A percentile compares a stretch with the other conserved stretches of the same genome.
These are phyloP conservation scores for Schwanniomyces polymorphus DNA, from an alignment of 805 yeast species.

Conservation along the genomic window DNA sequence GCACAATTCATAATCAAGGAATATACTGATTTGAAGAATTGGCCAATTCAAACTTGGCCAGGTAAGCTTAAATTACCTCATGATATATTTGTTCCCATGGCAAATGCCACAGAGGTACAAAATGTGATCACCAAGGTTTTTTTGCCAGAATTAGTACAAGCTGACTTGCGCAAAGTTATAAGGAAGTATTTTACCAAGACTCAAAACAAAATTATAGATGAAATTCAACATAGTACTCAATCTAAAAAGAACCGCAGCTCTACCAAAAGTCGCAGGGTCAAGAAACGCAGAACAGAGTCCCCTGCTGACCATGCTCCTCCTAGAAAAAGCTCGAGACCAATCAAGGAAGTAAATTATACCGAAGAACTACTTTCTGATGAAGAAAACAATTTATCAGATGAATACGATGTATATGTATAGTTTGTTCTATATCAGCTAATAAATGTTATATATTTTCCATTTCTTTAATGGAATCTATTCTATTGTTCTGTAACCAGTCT, in stretches of 20 bases:
- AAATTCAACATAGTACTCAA: not conserved
- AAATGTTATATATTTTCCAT: conserved; percentile 29
- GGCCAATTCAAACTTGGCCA: conserved; percentile 81
- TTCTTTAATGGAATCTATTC: conserved; percentile 43
- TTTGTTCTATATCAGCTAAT: conserved; percentile 4
- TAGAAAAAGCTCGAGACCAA: conserved; percentile 44
- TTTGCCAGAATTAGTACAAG: conserved; percentile 48
- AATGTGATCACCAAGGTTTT: conserved; percentile 53
- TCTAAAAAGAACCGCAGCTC: conserved; percentile 4
- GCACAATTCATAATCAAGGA: conserved; percentile 65
- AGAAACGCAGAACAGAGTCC: conserved; percentile 6
- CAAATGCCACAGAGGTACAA: conserved; percentile 57
- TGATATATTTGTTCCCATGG: conserved; percentile 70
- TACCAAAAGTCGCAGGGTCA: conserved; percentile 11
- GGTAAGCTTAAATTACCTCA: conserved; percentile 68
- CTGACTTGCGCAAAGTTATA: conserved; percentile 30
- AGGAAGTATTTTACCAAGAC: conserved; percentile 20
- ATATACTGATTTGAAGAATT: conserved; percentile 54
- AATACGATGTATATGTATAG: conserved; percentile 3
- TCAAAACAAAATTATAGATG: conserved; percentile 18
- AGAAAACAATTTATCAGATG: conserved; percentile 10
- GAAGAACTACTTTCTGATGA: conserved; percentile 16
- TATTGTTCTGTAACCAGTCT: conserved; percentile 60
- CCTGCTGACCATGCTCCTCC: conserved; percentile 20
- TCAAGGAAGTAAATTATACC: conserved; percentile 34